phyloP scores from a whole-genome alignment of 2,329 filamentous ascomycete genomes.

The Blastomyces gilchristii region DNA sequence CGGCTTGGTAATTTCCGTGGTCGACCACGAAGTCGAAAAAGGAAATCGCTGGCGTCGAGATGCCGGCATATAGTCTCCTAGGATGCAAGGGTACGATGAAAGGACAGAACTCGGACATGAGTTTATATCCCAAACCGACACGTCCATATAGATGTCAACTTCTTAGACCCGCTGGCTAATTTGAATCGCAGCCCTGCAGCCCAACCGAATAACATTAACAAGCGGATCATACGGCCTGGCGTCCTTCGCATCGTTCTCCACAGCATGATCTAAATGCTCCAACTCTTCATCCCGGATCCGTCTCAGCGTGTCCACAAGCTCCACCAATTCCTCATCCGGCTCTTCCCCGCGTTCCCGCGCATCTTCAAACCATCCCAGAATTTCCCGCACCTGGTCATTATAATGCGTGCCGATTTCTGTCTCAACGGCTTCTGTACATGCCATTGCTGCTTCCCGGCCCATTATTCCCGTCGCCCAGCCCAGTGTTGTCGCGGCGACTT shows the following conservation, averaged over 20 bases:
- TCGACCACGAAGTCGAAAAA: not conserved
- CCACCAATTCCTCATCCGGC: constrained; percentile 64
- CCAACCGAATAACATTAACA: constrained; percentile 76
- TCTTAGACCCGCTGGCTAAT: constrained; percentile 48
- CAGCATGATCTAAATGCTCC: constrained; percentile 90
- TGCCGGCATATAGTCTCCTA: not conserved
- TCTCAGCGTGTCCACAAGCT: constrained; percentile 62
- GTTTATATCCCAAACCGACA: not conserved
- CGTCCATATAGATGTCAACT: not conserved
- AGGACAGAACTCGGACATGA: not conserved
- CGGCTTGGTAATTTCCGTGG: not conserved
- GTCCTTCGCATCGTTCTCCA: constrained; percentile 84
- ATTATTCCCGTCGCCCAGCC: constrained; percentile 85
- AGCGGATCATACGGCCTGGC: constrained; percentile 83
- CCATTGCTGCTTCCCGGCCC: constrained; percentile 92
- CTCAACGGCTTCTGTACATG: constrained; percentile 95
- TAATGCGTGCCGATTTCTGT: constrained; percentile 97
- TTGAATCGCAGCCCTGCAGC: constrained; percentile 88
- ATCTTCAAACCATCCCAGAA: constrained; percentile 69
- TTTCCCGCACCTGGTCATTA: constrained; percentile 73
- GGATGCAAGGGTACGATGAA: not conserved
- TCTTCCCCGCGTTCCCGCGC: constrained; percentile 71
- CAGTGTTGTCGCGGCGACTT: constrained; percentile 63
- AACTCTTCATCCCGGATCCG: constrained; percentile 89
- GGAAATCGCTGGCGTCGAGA: not conserved